These are phyloP conservation scores for Candida tunisiensis DNA, from an alignment of 1,139 yeast genomes.

Conservation along the genomic window DNA sequence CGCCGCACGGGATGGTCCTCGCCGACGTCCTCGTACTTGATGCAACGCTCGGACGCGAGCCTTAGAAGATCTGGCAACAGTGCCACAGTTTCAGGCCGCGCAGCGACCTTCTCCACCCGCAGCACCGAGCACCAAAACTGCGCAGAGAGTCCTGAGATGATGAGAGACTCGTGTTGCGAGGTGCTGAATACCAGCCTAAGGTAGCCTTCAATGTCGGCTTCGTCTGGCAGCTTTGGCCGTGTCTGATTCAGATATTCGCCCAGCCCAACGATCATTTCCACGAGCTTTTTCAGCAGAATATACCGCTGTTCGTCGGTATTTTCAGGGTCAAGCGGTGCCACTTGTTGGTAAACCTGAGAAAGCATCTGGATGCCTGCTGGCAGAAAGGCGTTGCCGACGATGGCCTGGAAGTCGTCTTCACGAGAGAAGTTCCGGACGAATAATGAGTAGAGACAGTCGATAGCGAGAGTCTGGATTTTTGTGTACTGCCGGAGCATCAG, in stretches of 20 bases:
- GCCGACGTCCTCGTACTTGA: conserved; percentile 54
- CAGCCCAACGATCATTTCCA: conserved; percentile 83
- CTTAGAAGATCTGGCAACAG: conserved; percentile 55
- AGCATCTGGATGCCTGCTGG: conserved; percentile 56
- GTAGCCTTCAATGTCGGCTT: conserved; percentile 45
- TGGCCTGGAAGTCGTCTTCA: conserved; percentile 57
- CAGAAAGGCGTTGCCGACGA: conserved; percentile 66
- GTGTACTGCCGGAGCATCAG: conserved; percentile 42
- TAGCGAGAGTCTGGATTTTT: conserved; percentile 63
- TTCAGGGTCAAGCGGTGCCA: conserved; percentile 51
- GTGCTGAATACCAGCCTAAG: conserved; percentile 62
- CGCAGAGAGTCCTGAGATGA: conserved; percentile 79
- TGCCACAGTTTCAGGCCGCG: conserved; percentile 27
- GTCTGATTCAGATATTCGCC: conserved; percentile 53
- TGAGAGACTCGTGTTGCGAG: conserved; percentile 68
- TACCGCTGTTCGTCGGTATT: conserved; percentile 68
- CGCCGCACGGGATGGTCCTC: conserved; percentile 47
- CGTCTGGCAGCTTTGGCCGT: conserved; percentile 22
- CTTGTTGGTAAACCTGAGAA: conserved; percentile 36
- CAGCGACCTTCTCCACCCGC: conserved; percentile 55
- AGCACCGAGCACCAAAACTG: conserved; percentile 92
- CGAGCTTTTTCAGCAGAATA: conserved; percentile 71
- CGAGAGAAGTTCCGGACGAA: conserved; percentile 67
- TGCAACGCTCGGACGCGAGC: conserved; percentile 60
- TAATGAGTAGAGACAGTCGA: conserved; percentile 79